phyloP scores from a whole-genome alignment of 495 filamentous ascomycete genomes.

The Pseudomonodictys pantanalensis region DNA sequence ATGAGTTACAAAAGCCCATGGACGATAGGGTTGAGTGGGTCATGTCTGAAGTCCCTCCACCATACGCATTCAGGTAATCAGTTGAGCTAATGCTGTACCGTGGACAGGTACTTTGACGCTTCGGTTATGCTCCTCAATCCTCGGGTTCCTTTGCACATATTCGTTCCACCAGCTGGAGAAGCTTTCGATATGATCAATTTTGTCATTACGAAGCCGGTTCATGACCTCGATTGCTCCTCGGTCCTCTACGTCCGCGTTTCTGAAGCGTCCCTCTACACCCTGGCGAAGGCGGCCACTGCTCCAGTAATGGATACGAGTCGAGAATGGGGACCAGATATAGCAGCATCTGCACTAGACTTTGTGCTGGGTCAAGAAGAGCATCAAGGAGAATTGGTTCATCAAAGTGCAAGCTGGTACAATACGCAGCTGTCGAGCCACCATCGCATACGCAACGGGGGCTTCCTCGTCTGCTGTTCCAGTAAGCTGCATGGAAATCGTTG shows the following conservation, averaged over 20 bases:
- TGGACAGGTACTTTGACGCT: constrained; percentile 46
- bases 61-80: not conserved
- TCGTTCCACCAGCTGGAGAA: constrained; percentile 44
- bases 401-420: not conserved
- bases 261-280: not conserved
- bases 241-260: constrained; percentile 42
- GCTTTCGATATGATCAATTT: constrained; percentile 44
- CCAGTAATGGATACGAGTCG: not conserved
- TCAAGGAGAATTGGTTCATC: not conserved
- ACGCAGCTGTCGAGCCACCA: not conserved
- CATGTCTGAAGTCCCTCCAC: constrained; percentile 41
- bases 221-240: constrained; percentile 35
- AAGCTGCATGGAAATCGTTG: not conserved
- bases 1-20: constrained; percentile 45
- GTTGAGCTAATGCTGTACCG: not conserved
- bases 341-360: not conserved
- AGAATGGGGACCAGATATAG: not conserved
- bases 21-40: constrained; percentile 46
- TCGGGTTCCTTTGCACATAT: constrained; percentile 45
- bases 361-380: not conserved
- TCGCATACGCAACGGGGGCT: not conserved
- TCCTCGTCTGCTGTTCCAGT: not conserved
- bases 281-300: not conserved
- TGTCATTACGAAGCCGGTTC: constrained; percentile 34
- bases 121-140: constrained; percentile 47